Percentiles rank a stretch among this genome's conserved stretches.
These are phyloP conservation scores for Globisporangium nunn DNA, from an alignment of 352 stramenopile species.

Conservation along the genomic window DNA sequence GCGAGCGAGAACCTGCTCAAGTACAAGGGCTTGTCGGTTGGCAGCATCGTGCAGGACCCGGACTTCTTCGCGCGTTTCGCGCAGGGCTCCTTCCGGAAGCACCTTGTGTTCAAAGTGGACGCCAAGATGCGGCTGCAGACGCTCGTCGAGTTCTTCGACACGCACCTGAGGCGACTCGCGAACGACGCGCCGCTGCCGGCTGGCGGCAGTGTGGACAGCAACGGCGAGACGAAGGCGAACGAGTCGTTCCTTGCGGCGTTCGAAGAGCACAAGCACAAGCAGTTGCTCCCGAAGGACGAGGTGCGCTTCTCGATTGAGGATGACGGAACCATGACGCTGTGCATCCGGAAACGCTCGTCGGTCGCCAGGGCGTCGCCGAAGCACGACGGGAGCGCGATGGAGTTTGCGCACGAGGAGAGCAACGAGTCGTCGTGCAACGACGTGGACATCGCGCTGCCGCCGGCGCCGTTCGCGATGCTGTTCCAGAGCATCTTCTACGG, in stretches of 20 bases:
- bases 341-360: conserved; percentile 29
- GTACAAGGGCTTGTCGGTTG: conserved; percentile 75
- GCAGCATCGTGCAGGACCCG: conserved; percentile 67
- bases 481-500: conserved; percentile 76
- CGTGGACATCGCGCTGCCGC: conserved; percentile 21
- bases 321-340: conserved; percentile 36
- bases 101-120: conserved; percentile 64
- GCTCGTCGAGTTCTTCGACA: conserved; percentile 53
- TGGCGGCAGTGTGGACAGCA: conserved; percentile 1
- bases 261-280: conserved; percentile 17
- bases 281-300: conserved; percentile 42
- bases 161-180: conserved; percentile 24
- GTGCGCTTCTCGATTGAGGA: conserved; percentile 38
- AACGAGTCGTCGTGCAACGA: conserved; percentile 8
- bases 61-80: conserved; percentile 73
- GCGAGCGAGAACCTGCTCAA: conserved; percentile 63
- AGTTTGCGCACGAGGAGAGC: conserved; percentile 1
- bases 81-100: conserved; percentile 51
- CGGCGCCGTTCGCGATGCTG: conserved; percentile 40
- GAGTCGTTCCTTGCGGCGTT: conserved; percentile 25
- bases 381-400: neutral
- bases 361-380: conserved; percentile 25
- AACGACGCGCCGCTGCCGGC: neutral
- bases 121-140: conserved; percentile 30
- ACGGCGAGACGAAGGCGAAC: conserved; percentile 17